Conservation (phyloP, 2,329 filamentous ascomycete genomes). For the Ophiostoma tasmaniense region DNA sequence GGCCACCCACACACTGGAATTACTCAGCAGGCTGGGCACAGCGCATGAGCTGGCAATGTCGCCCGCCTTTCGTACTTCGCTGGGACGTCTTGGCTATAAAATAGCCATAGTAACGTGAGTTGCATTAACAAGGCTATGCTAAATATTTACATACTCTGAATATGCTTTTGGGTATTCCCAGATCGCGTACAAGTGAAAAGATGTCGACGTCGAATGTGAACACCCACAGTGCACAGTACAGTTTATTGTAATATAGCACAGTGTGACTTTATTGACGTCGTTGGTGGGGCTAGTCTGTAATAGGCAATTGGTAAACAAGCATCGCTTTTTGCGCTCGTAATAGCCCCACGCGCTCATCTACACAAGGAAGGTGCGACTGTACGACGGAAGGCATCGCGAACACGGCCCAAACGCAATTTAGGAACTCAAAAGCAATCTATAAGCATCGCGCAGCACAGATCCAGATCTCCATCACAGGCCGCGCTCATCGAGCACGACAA, state of each 20-base stretch:
- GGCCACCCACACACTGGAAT: slow-evolving; percentile 7
- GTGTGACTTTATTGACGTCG: neutral
- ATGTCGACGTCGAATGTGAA: neutral
- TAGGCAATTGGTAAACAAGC: slow-evolving; percentile 8
- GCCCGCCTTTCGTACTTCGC: neutral
- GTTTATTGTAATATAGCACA: neutral
- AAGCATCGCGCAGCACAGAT: neutral
- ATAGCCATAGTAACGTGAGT: neutral
- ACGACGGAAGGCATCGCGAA: neutral
- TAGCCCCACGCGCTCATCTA: neutral
- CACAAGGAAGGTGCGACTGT: neutral
- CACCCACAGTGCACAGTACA: neutral
- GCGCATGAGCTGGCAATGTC: slow-evolving; percentile 2
- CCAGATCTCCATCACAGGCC: neutral
- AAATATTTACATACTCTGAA: too few relatives aligned
- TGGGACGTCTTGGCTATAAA: neutral
- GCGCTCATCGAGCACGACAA: neutral
- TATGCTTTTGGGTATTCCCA: too few relatives aligned
- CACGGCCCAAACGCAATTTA: neutral
- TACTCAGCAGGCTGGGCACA: slow-evolving; percentile 13
- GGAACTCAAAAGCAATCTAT: neutral
- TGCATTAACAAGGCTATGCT: neutral
- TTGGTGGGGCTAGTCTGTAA: neutral
- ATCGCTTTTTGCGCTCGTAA: neutral
- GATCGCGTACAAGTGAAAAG: neutral